A percentile compares a stretch with the other conserved stretches of the same genome.
Evolutionary conservation across 495 filamentous ascomycete species (phyloP).

Genomic region (Parmelia sp.): DNA sequence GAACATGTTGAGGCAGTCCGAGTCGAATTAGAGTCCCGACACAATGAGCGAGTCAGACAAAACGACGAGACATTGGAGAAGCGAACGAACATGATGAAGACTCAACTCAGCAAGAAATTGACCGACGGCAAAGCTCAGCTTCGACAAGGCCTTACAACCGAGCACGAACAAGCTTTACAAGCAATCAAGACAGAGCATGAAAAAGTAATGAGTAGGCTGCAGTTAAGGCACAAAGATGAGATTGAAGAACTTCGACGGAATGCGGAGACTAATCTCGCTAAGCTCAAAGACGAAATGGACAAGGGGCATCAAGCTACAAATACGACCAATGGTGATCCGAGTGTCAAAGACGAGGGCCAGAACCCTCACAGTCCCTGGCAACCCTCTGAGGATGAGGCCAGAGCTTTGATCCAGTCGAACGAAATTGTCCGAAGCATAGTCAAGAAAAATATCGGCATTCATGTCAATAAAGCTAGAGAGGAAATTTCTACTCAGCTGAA

Average conservation of each 20-base stretch:
- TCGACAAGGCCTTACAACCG: conserved; percentile 41
- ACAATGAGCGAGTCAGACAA: conserved; percentile 48
- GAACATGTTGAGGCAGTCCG: conserved; percentile 34
- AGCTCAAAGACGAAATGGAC: conserved; percentile 31
- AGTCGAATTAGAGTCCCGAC: conserved; percentile 33
- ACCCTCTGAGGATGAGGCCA: conserved; percentile 54
- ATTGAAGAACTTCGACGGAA: conserved; percentile 35
- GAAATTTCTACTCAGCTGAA: conserved; percentile 24
- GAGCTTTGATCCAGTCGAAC: conserved; percentile 59
- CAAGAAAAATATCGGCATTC: conserved; percentile 56
- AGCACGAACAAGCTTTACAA: conserved; percentile 41
- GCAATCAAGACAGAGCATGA: conserved; percentile 43
- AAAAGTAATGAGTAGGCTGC: conserved; percentile 57
- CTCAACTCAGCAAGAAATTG: conserved; percentile 61
- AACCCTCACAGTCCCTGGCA: conserved; percentile 32
- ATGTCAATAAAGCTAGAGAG: conserved; percentile 52
- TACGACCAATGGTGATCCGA: conserved; percentile 4
- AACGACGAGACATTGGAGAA: conserved; percentile 57
- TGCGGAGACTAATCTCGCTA: conserved; percentile 28
- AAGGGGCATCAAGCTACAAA: conserved; percentile 14
- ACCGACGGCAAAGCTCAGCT: conserved; percentile 48
- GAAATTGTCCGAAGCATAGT: conserved; percentile 59
- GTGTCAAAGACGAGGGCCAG: conserved; percentile 24
- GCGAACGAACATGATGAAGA: conserved; percentile 67
- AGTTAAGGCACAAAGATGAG: conserved; percentile 60